Percentiles rank a stretch among this genome's conserved stretches.
These are phyloP conservation scores for Acanthamoeba quina DNA, from an alignment of 208 protist species.

Conservation along the genomic window DNA sequence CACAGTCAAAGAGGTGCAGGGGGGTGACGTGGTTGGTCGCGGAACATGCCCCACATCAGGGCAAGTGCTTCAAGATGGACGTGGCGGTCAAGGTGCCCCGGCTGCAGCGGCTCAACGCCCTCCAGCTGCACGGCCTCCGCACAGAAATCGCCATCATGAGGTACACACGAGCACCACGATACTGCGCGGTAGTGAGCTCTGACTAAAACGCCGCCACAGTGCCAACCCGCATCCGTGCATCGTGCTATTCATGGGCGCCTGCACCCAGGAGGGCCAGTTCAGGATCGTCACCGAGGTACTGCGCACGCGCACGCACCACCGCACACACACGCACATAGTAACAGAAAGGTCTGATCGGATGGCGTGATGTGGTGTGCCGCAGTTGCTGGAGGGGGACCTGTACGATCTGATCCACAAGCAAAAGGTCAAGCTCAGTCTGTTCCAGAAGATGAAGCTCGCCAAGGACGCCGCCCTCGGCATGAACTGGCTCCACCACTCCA, in stretches of 20 bases:
- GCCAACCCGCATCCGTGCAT: slow-evolving; percentile 79
- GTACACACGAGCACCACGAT: neutral
- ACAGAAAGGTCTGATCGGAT: too few species aligned
- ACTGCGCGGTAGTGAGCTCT: neutral
- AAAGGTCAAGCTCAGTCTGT: slow-evolving; percentile 74
- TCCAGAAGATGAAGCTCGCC: slow-evolving; percentile 82
- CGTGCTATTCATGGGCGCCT: slow-evolving; percentile 83
- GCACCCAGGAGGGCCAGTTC: slow-evolving; percentile 79
- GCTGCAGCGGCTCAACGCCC: slow-evolving; percentile 43
- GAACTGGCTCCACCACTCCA: slow-evolving; percentile 84
- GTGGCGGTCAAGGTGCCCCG: slow-evolving; percentile 84
- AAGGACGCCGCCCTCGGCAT: slow-evolving; percentile 85
- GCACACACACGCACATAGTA: too few species aligned
- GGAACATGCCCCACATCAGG: neutral
- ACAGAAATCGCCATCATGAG: slow-evolving; percentile 72
- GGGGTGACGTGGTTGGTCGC: neutral
- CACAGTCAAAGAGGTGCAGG: too few species aligned
- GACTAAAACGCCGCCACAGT: slow-evolving; percentile 35
- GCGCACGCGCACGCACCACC: neutral
- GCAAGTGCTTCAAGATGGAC: slow-evolving; percentile 79
- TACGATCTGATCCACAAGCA: slow-evolving; percentile 52
- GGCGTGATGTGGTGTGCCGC: neutral
- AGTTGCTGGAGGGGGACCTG: slow-evolving; percentile 69
- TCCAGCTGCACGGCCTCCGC: slow-evolving; percentile 15
- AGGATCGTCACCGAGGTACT: slow-evolving; percentile 80